These are phyloP conservation scores for Ulmus americana DNA, from an alignment of 331 rosid genomes.

Conservation along the genomic window DNA sequence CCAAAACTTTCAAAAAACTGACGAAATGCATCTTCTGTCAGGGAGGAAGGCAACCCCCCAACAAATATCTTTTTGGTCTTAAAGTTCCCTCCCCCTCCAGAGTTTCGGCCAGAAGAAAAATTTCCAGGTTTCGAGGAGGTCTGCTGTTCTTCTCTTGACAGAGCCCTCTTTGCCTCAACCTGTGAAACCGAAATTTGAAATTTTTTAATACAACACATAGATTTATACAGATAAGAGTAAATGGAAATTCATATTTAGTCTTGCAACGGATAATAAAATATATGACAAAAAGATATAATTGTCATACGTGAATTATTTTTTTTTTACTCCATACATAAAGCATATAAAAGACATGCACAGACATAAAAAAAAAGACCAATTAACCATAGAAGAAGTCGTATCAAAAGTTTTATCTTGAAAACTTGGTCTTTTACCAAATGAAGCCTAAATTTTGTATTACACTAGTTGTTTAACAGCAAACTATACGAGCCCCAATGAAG, in stretches of 20 bases:
- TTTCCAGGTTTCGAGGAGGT: slow-evolving; percentile 44
- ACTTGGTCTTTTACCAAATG: not conserved
- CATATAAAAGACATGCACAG: not conserved
- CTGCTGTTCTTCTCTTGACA: slow-evolving; percentile 61
- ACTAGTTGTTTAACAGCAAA: not conserved
- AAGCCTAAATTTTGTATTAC: not conserved
- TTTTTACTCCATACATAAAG: not conserved
- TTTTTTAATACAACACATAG: not conserved
- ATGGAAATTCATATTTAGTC: not conserved
- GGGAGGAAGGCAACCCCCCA: slow-evolving; percentile 54
- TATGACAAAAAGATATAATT: not conserved
- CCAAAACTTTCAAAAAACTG: slow-evolving; percentile 51
- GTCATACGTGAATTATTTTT: not conserved
- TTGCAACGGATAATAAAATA: not conserved
- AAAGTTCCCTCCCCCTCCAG: slow-evolving; percentile 53
- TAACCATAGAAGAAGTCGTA: not conserved
- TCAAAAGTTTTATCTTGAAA: not conserved
- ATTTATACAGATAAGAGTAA: not conserved
- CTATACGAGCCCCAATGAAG: not conserved
- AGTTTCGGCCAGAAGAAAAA: slow-evolving; percentile 31
- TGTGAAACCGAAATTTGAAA: slow-evolving; percentile 23
- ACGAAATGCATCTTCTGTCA: slow-evolving; percentile 54
- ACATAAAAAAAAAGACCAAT: not conserved
- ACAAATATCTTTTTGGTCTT: slow-evolving; percentile 57
- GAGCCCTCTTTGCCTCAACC: slow-evolving; percentile 60